These are phyloP conservation scores for Hansfordia pulvinata DNA, from an alignment of 2,329 filamentous ascomycete genomes.

Conservation along the genomic window DNA sequence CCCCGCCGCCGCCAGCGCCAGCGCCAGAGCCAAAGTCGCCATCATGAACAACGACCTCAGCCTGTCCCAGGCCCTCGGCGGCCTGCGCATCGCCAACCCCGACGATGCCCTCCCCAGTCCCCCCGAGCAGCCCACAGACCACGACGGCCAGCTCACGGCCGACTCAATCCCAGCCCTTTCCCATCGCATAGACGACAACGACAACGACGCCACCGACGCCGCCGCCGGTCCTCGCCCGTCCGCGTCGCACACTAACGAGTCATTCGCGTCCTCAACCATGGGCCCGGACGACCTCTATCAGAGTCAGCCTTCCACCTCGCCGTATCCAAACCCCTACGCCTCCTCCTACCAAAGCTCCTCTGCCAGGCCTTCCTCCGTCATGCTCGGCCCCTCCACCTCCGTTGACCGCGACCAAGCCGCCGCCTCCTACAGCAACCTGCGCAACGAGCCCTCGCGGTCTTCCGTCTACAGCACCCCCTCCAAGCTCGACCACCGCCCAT, in stretches of 20 bases:
- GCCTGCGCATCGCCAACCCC: constrained; percentile 91
- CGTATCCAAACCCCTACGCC: constrained; percentile 11
- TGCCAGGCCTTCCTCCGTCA: constrained; percentile 17
- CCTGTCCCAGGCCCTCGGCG: constrained; percentile 82
- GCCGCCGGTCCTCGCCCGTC: too few species aligned
- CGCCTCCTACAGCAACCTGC: constrained; percentile 27
- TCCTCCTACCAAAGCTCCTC: constrained; percentile 13
- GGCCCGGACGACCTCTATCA: constrained; percentile 10
- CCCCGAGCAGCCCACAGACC: constrained; percentile 17
- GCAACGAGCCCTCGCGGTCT: constrained; percentile 43
- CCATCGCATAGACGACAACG: too few species aligned
- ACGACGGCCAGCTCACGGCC: constrained; percentile 11
- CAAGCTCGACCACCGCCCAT: constrained; percentile 50
- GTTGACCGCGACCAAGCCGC: constrained; percentile 19
- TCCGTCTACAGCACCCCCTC: constrained; percentile 40
- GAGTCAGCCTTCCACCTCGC: constrained; percentile 9
- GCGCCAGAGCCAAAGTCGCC: too few species aligned
- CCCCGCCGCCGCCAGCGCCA: too few species aligned
- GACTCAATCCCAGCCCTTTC: constrained; percentile 9
- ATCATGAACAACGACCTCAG: constrained; percentile 87
- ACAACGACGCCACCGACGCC: too few species aligned
- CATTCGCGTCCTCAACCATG: constrained; percentile 9
- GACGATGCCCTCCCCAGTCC: constrained; percentile 48
- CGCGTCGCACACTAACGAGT: constrained; percentile 8
- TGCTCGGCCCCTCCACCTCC: constrained; percentile 13